Percentiles rank a stretch among this genome's conserved stretches.
Evolutionary conservation across 768 basidiomycete genomes (phyloP).

Genomic region (Rhodotorula paludigena): DNA sequence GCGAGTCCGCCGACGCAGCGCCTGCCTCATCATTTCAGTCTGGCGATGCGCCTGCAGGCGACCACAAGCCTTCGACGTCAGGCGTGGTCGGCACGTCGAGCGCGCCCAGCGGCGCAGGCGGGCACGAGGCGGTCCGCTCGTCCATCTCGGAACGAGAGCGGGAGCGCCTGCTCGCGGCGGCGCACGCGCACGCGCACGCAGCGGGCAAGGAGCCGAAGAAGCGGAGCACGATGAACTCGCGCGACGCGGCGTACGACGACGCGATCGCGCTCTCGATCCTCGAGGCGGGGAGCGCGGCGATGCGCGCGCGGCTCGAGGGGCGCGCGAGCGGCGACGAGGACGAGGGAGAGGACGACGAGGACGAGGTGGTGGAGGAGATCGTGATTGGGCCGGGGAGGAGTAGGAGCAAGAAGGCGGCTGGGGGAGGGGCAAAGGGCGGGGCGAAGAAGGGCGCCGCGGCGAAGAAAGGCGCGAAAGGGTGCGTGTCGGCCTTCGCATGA

Average conservation of each 20-base stretch:
- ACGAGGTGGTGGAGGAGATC: constrained; percentile 3
- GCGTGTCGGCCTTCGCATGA: not conserved
- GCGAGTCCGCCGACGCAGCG: constrained; percentile 35
- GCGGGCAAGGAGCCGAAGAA: constrained; percentile 54
- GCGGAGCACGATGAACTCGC: constrained; percentile 94
- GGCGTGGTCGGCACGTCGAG: too few species aligned
- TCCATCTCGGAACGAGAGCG: too few species aligned
- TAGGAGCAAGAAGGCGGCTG: not conserved
- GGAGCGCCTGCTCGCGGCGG: not conserved
- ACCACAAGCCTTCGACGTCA: too few species aligned
- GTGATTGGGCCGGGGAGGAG: not conserved
- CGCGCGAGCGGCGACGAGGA: constrained; percentile 18
- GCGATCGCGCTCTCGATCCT: constrained; percentile 51
- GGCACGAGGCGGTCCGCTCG: too few species aligned
- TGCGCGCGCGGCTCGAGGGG: constrained; percentile 40
- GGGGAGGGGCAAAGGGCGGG: not conserved
- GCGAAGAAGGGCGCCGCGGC: not conserved
- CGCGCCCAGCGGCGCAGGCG: too few species aligned
- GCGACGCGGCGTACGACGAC: constrained; percentile 85
- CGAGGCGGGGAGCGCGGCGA: constrained; percentile 20
- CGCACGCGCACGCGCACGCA: not conserved
- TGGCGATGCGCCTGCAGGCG: not conserved
- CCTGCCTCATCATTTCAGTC: constrained; percentile 19
- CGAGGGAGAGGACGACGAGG: constrained; percentile 14
- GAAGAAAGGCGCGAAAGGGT: constrained; percentile 6